Conservation (phyloP, 495 filamentous ascomycete genomes). For the Pyrenopolyporus hunteri region DNA sequence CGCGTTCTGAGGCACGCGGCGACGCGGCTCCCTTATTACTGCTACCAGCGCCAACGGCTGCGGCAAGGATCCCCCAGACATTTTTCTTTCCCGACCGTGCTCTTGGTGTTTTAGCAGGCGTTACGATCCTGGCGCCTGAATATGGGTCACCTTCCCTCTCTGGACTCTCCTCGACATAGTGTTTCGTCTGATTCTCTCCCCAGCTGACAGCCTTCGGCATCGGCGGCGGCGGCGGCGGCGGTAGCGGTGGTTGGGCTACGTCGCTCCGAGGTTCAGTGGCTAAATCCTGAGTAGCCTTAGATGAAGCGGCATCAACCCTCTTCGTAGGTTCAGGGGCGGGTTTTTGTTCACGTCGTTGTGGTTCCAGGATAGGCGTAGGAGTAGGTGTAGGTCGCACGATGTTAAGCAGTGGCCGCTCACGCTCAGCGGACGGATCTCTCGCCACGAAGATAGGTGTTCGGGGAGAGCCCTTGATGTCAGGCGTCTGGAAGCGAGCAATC, state of each 20-base stretch:
- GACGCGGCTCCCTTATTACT: conserved; percentile 39
- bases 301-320: conserved; percentile 10
- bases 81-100: conserved; percentile 41
- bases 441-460: conserved; percentile 45
- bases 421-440: conserved; percentile 55
- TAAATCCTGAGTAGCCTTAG: conserved; percentile 9
- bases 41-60: conserved; percentile 45
- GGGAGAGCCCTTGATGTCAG: conserved; percentile 9
- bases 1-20: conserved; percentile 20
- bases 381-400: conserved; percentile 58
- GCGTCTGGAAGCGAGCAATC: conserved; percentile 35
- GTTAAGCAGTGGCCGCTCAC: conserved; percentile 58
- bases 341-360: conserved; percentile 32
- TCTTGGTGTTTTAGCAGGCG: conserved; percentile 36
- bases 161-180: conserved; percentile 64
- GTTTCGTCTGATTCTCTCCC: conserved; percentile 66
- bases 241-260: conserved; percentile 37
- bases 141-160: conserved; percentile 43
- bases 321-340: conserved; percentile 15
- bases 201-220: conserved; percentile 60
- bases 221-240: conserved; percentile 41
- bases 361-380: conserved; percentile 51
- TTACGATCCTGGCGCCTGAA: conserved; percentile 35
- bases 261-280: conserved; percentile 27
- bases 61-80: conserved; percentile 51